Evolutionary conservation across 495 filamentous ascomycete genomes (phyloP), one percentile per base, ranked within the genome.

Genomic region (Podospora pseudoanserina): DNA sequence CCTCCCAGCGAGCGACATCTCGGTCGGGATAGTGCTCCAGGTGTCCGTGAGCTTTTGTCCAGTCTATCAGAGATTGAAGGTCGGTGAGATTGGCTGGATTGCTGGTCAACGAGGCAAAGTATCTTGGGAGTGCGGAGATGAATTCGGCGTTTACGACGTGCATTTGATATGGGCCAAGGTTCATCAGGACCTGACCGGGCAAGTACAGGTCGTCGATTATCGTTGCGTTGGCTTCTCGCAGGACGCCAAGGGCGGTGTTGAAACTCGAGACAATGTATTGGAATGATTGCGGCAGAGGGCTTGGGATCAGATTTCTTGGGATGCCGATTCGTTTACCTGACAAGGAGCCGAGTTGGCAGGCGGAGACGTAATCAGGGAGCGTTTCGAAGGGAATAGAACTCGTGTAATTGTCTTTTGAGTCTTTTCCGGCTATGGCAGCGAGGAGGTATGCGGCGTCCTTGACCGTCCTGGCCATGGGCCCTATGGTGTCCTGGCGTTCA

Each of bases 401-500:
- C 0, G 81, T 84, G 73, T 81, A 83, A 67, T 84, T 82, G 70
- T 85, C 83, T 7, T 76, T 66, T 4, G 66, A 32, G 71, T 90
- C 87, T 27, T 71, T 67, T 1, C 88, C 87, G 0, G 85, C 87
- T 54, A 91, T 89, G 19, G 83, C 85, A 71, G 86, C 81, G 26
- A 92, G 82, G 4, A 90, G n/a, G 65, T 86, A 84, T 0, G 89
- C 88, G 0, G 88, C 89, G 71, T 92, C 89, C 69, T 83, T 86
- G 66, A 92, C 88, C 1, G 83, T 65, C 15, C 54, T 15, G 11
- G 88, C 84, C 81, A 91, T 85, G 0, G 89, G 87, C 0, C 89
- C 89, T 28, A 90, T 79, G 0, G 88, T 90, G 70, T 91, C 89
- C 73, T 88, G 87, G 68, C 83, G 85, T 73, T 86, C 76, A 49